Conservation (phyloP, 2,329 filamentous ascomycete species). For the Talaromyces islandicus region DNA sequence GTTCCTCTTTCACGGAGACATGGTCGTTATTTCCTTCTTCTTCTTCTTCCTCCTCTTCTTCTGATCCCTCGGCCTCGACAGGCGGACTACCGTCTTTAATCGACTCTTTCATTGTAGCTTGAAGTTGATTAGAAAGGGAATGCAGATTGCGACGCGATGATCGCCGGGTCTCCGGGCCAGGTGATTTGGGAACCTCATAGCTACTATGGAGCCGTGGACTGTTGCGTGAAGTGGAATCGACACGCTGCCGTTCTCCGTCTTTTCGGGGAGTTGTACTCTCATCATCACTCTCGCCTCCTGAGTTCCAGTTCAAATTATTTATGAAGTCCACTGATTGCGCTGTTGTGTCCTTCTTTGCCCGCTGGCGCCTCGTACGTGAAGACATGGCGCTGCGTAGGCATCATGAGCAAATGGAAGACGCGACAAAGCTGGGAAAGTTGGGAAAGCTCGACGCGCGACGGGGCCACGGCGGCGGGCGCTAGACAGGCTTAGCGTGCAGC, state of each 20-base stretch:
- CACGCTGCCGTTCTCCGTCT: neutral
- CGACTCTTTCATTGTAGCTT: neutral
- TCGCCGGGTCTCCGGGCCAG: neutral
- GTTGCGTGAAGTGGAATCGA: neutral
- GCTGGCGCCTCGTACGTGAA: neutral
- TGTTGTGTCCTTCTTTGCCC: slow-evolving; percentile 13
- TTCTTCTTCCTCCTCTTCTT: neutral
- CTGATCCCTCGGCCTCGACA: neutral
- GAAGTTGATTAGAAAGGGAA: neutral
- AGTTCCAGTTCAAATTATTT: slow-evolving; percentile 13
- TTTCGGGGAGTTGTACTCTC: neutral
- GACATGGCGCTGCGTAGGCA: neutral
- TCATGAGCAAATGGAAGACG: neutral
- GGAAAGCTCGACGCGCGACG: neutral
- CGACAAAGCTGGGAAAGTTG: neutral
- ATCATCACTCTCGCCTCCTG: neutral
- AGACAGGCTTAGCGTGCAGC: neutral
- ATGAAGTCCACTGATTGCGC: slow-evolving; percentile 15
- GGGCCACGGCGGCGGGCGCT: neutral
- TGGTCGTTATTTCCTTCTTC: neutral
- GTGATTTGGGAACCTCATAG: neutral
- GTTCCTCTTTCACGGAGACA: neutral
- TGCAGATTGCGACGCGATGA: neutral
- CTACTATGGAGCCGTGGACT: neutral
- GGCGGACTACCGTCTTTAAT: neutral